Conservation (phyloP, 768 basidiomycete genomes). For the Lactifluus pinguis region DNA sequence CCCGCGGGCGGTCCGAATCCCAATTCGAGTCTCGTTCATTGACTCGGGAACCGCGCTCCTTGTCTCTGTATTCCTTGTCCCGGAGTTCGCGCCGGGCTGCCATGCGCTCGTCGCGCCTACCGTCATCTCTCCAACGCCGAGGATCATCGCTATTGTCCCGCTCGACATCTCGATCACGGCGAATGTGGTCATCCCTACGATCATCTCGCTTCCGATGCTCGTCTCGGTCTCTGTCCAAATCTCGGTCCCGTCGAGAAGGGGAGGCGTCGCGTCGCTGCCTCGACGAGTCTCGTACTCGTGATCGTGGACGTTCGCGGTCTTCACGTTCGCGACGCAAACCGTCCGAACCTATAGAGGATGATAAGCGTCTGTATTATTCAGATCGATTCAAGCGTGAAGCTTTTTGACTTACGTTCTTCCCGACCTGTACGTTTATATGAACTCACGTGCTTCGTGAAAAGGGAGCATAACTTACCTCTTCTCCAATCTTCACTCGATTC, state of each 20-base stretch:
- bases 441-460: slow-evolving; percentile 5
- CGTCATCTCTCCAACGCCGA: slow-evolving; percentile 76
- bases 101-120: slow-evolving; percentile 68
- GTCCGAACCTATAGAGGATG: slow-evolving; percentile 37
- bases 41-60: slow-evolving; percentile 35
- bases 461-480: slow-evolving; percentile 44
- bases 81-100: slow-evolving; percentile 48
- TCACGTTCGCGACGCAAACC: slow-evolving; percentile 51
- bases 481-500: slow-evolving; percentile 81
- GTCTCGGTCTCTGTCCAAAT: slow-evolving; percentile 29
- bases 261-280: slow-evolving; percentile 52
- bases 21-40: slow-evolving; percentile 12
- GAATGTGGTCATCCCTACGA: slow-evolving; percentile 31
- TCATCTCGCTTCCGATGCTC: slow-evolving; percentile 36
- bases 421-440: slow-evolving; percentile 29
- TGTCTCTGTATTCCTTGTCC: slow-evolving; percentile 31
- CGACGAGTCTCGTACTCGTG: slow-evolving; percentile 56
- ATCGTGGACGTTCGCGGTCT: slow-evolving; percentile 55
- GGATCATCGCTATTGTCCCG: slow-evolving; percentile 57
- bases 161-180: slow-evolving; percentile 34
- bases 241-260: slow-evolving; percentile 30
- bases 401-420: slow-evolving; percentile 48
- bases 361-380: not conserved
- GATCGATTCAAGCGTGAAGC: not conserved
- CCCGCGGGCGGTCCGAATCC: slow-evolving; percentile 24